These are phyloP conservation scores for Eucalyptus marginata DNA, from an alignment of 345 rosid species.

Conservation along the genomic window DNA sequence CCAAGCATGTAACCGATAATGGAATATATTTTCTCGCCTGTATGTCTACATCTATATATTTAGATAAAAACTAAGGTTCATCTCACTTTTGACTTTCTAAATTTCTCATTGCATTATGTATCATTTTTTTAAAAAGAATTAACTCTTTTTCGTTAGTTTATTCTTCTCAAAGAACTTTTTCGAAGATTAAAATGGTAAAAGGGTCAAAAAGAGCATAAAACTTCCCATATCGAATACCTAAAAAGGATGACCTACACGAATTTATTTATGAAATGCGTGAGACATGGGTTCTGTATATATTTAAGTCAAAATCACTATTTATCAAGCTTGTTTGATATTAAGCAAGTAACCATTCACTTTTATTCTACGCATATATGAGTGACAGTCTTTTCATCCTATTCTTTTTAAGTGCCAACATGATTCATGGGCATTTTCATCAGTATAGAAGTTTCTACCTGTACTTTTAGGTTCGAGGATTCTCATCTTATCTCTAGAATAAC, in stretches of 20 bases:
- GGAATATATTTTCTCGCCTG: neutral
- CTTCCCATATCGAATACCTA: neutral
- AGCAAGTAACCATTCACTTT: neutral
- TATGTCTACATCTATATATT: neutral
- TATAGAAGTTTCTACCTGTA: neutral
- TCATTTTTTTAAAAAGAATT: neutral
- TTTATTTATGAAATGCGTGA: neutral
- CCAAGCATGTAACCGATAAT: accelerated
- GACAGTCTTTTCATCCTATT: neutral
- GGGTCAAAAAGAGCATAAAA: neutral
- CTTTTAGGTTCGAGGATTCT: neutral
- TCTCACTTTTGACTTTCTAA: neutral
- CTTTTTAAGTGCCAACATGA: neutral
- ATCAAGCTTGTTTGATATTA: neutral
- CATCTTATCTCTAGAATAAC: neutral
- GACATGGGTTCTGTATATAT: neutral
- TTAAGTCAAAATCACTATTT: neutral
- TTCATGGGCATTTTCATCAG: neutral
- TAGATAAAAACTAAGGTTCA: neutral
- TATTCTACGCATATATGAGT: neutral
- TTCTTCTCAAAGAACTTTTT: neutral
- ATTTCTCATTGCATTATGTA: neutral
- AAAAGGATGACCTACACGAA: neutral
- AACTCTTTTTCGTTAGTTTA: neutral
- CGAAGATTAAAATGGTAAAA: neutral